Evolutionary conservation across 2,329 filamentous ascomycete species (phyloP), one percentile per base, ranked within the genome.

Genomic region (Fusarium albidum): DNA sequence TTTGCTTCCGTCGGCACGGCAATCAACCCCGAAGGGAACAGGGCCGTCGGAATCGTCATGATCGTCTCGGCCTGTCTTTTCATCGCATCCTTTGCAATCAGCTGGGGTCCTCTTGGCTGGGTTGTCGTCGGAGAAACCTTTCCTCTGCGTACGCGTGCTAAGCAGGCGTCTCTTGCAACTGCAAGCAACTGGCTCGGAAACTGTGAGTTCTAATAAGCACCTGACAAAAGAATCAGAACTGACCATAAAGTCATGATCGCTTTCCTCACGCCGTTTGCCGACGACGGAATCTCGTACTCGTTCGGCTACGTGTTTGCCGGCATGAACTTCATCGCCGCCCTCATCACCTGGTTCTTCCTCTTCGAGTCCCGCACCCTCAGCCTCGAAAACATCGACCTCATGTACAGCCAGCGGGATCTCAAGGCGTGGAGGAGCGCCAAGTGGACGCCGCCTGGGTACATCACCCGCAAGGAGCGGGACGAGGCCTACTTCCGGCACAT

Each of bases 31-130:
- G 71, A 72, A 13, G 69, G 70, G 31, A 80, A 75, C 59, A 69
- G 73, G 10, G 70, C 74, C 2, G 78, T 82, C 12, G 87, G 87
- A 11, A 82, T 84, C 4, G 80, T 86, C 51, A 87, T 91, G 82
- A 89, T 91, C 59, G 84, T 88, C 11, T 83, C 87, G 44, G 85
- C 88, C 8, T 89, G 85, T 70, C 82, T 91, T 75, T 91, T 90
- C 72, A 91, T 91, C 52, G 81, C 84, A 33, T 86, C 82, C 3
- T 91, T 89, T 62, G 88, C 88, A 1, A 47, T 77, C 17, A 89
- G 85, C 3, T 90, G 86, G 86, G 87, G 86, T 7, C 87, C 87
- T 0, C 82, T 89, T 37, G 78, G 85, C 4, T 90, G 87, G 87
- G 82, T 84, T 14, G 80, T 87, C 40, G 82, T 86, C 21, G 83